Evolutionary conservation across 2,329 filamentous ascomycete species (phyloP).

Genomic region (Lasiodiplodia sp.): DNA sequence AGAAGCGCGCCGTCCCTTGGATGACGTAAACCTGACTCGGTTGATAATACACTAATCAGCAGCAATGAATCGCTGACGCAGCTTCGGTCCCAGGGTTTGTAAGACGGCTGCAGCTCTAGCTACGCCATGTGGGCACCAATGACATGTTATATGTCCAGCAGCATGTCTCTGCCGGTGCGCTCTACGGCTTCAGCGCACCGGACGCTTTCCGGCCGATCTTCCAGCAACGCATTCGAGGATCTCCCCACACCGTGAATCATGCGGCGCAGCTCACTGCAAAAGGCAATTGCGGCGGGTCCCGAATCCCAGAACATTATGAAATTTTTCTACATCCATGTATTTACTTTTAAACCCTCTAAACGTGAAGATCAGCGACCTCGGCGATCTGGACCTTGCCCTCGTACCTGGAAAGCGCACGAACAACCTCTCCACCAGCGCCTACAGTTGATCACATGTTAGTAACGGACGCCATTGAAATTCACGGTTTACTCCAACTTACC

Average conservation of each 20-base stretch:
- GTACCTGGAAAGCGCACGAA: slow-evolving; percentile 21
- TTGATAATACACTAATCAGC: slow-evolving; percentile 10
- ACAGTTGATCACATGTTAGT: background rate
- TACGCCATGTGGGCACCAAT: background rate
- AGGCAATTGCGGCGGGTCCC: background rate
- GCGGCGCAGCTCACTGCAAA: background rate
- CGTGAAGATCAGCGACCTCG: slow-evolving; percentile 26
- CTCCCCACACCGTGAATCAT: slow-evolving; percentile 3
- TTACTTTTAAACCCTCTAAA: slow-evolving; percentile 8
- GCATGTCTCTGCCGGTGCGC: background rate
- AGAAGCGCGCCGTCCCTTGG: background rate
- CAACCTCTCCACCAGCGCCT: slow-evolving; percentile 29
- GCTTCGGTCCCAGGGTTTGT: background rate
- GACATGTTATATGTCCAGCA: background rate
- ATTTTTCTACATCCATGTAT: background rate
- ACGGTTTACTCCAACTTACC: background rate
- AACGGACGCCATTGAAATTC: background rate
- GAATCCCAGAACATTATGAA: background rate
- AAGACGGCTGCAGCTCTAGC: slow-evolving; percentile 13
- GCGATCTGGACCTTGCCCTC: slow-evolving; percentile 27
- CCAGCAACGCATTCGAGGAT: slow-evolving; percentile 3
- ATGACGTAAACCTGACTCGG: slow-evolving; percentile 25
- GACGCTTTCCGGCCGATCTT: slow-evolving; percentile 18
- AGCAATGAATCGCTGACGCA: slow-evolving; percentile 23
- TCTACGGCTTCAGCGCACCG: slow-evolving; percentile 15